A percentile compares a stretch with the other conserved stretches of the same genome.
Conservation (phyloP, 805 yeast species). For the Cyberlindnera xylosilytica region DNA sequence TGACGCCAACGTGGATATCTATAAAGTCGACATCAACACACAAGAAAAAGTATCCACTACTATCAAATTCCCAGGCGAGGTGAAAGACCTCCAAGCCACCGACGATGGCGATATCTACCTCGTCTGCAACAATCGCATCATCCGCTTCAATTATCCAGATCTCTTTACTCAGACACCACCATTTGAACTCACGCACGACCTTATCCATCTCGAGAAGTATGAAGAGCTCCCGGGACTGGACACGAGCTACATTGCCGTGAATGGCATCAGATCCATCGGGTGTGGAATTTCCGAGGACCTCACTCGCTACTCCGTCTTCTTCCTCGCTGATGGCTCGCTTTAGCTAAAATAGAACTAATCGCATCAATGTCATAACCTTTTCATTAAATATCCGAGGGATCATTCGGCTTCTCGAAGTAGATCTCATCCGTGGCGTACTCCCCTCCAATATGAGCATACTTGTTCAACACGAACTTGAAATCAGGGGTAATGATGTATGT, state of each 20-base stretch:
- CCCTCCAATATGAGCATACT: conserved; percentile 20
- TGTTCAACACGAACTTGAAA: conserved; percentile 14
- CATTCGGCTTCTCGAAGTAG: conserved; percentile 4
- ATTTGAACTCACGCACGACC: not conserved
- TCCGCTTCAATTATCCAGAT: not conserved
- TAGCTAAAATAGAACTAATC: not conserved
- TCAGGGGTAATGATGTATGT: conserved; percentile 20
- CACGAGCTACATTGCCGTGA: conserved; percentile 31
- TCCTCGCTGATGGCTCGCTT: conserved; percentile 5
- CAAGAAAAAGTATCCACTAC: not conserved
- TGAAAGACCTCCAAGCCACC: conserved; percentile 15
- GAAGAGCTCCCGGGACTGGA: conserved; percentile 8
- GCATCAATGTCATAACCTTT: too few species aligned
- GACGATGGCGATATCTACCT: conserved; percentile 14
- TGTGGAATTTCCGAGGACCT: conserved; percentile 37
- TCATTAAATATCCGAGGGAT: too few species aligned
- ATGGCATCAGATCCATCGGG: conserved; percentile 29
- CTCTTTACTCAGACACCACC: not conserved
- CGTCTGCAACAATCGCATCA: not conserved
- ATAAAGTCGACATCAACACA: conserved; percentile 9
- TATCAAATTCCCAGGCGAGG: conserved; percentile 4
- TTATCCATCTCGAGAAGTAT: not conserved
- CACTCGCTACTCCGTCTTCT: conserved; percentile 20
- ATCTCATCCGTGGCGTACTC: conserved; percentile 4
- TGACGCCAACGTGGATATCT: conserved; percentile 15